Conservation (phyloP, 2,329 filamentous ascomycete genomes). For the Xylariales sp. region DNA sequence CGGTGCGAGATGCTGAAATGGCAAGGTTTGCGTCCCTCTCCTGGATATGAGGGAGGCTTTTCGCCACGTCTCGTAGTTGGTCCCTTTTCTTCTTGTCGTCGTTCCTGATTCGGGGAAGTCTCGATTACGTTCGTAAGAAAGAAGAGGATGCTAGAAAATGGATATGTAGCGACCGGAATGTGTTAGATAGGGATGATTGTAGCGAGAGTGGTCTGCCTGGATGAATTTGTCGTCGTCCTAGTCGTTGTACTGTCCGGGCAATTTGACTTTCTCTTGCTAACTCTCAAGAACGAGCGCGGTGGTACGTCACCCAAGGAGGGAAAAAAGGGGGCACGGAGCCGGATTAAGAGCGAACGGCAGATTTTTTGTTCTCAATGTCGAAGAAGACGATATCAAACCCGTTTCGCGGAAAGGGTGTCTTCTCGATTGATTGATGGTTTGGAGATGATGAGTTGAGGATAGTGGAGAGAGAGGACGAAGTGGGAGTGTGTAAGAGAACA, state of each 20-base stretch:
- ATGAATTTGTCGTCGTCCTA: not conserved
- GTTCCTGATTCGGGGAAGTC: not conserved
- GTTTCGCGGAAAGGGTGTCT: conserved; percentile 13
- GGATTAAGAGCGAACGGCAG: conserved; percentile 6
- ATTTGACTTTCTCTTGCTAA: conserved; percentile 7
- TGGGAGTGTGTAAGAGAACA: conserved; percentile 7
- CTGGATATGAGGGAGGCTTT: not conserved
- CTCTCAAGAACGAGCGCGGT: conserved; percentile 12
- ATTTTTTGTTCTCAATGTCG: not conserved
- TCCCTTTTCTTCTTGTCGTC: not conserved
- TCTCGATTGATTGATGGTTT: conserved; percentile 2
- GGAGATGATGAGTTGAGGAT: conserved; percentile 7
- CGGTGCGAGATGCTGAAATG: not conserved
- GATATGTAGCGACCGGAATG: too few species aligned
- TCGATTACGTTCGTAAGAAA: not conserved
- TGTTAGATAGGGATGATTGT: too few species aligned
- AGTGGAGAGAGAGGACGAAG: conserved; percentile 7
- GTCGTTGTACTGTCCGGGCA: not conserved
- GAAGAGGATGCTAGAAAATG: too few species aligned
- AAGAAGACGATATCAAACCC: conserved; percentile 9
- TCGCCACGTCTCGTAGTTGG: conserved; percentile 2
- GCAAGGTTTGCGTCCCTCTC: conserved; percentile 1
- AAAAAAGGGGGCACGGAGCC: conserved; percentile 8
- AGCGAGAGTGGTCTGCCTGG: not conserved
- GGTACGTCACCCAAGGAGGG: conserved; percentile 11